Evolutionary conservation across 305 asterid genomes (phyloP).

Genomic region (Petunia hybrid): DNA sequence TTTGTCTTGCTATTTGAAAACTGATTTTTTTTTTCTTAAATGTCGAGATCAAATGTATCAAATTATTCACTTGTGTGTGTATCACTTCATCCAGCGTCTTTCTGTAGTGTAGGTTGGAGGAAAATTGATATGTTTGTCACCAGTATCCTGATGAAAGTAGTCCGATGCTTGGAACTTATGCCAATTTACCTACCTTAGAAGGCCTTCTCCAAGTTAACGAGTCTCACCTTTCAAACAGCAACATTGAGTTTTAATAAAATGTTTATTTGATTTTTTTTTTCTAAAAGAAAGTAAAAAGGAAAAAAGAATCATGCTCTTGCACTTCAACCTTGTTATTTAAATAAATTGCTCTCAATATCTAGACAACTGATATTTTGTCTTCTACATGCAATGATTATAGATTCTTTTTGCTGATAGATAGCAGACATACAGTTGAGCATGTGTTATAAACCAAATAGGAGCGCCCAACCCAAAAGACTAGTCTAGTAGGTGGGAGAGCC

Average conservation of each 20-base stretch:
- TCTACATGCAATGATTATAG: constrained; percentile 21
- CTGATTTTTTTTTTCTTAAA: constrained; percentile 26
- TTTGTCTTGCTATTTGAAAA: constrained; percentile 35
- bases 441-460: too few relatives aligned
- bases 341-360: not conserved
- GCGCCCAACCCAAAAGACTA: too few relatives aligned
- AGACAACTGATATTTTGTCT: constrained; percentile 1
- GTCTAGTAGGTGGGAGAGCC: too few relatives aligned
- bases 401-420: constrained; percentile 16
- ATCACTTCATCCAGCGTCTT: not conserved
- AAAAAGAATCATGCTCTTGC: constrained; percentile 4
- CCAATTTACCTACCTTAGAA: constrained; percentile 10
- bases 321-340: not conserved
- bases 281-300: too few relatives aligned
- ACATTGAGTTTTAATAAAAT: not conserved
- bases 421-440: constrained; percentile 7
- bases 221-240: not conserved
- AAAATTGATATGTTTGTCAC: not conserved
- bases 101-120: constrained; percentile 3
- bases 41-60: constrained; percentile 31
- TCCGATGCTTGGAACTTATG: not conserved
- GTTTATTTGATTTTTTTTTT: not conserved
- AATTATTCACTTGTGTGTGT: constrained; percentile 5
- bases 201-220: not conserved
- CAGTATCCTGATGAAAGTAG: not conserved